Evolutionary conservation across 768 basidiomycete species (phyloP).

Genomic region (Boletus sp.): DNA sequence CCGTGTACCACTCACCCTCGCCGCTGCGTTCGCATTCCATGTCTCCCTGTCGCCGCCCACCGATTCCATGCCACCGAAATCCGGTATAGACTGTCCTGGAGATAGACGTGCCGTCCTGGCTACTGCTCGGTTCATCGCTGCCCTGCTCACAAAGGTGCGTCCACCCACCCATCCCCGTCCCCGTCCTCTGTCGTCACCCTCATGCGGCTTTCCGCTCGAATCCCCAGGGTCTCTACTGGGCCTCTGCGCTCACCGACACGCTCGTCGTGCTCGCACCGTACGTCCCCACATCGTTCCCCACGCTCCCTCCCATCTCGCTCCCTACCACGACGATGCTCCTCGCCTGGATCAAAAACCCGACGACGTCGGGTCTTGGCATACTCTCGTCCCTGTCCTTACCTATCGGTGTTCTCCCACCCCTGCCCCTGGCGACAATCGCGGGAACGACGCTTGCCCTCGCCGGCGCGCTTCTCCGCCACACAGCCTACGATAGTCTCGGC

Average conservation of each 20-base stretch:
- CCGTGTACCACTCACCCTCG: slow-evolving; percentile 44
- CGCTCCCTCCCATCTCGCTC: not conserved
- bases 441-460: slow-evolving; percentile 39
- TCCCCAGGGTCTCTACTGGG: slow-evolving; percentile 19
- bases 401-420: not conserved
- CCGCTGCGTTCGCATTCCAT: slow-evolving; percentile 44
- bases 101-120: slow-evolving; percentile 24
- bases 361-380: not conserved
- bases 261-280: slow-evolving; percentile 9
- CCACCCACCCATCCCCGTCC: not conserved
- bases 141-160: slow-evolving; percentile 18
- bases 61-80: not conserved
- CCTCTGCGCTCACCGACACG: slow-evolving; percentile 7
- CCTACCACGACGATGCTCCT: not conserved
- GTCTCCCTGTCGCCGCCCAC: slow-evolving; percentile 44
- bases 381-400: not conserved
- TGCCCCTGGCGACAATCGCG: slow-evolving; percentile 20
- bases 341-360: not conserved
- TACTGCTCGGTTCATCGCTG: slow-evolving; percentile 7
- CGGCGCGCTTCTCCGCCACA: slow-evolving; percentile 42
- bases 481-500: slow-evolving; percentile 28
- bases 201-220: not conserved
- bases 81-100: slow-evolving; percentile 1
- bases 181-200: not conserved
- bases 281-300: not conserved